Evolutionary conservation across 805 yeast species (phyloP), one percentile per base, ranked within the genome.

Genomic region (Wickerhamomyces chaumierensis): DNA sequence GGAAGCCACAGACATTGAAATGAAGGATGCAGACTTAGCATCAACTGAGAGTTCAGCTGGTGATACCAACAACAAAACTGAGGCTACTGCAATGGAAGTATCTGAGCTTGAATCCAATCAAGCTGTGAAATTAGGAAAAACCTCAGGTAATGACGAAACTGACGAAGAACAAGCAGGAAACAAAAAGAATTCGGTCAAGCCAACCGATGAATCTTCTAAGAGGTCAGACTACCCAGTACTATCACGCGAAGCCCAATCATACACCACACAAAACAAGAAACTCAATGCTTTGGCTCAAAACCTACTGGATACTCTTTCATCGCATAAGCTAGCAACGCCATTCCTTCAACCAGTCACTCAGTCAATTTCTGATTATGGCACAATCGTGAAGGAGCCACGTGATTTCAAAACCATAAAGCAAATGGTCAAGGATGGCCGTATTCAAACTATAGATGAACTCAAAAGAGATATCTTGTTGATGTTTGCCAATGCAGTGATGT

Each of bases 401-500:
- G 90, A 84, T 54, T 57, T 83, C 45, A 78, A 81, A 49, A 72
- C 75, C 5, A 73, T 84, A 32, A 65, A 71, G 43, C 66, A 67
- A 34, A 68, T 65, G 47, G 68, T 83, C 21, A 76, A 76, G 44
- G 75, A 74, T 37, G 78, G 77, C 0, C 65, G 69, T 39, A 69
- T 83, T 33, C 64, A 68, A 28, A 53, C 55, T 15, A 57, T 61
- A 11, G 62, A 54, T 18, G 76, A 78, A 41, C 61, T 84, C 18
- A 85, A 83, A 47, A 62, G 81, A 37, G 84, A 80, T 44, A 63
- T 84, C 34, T 68, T 78, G 62, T 62, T 78, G 42, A 81, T 84
- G 92, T 81, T 80, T 60, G 81, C 90, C 37, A 84, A 84, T 56
- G 84, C 90, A 15, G 70, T 83, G 15, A 84, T 84, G 92, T 84